Evolutionary conservation across 768 basidiomycete genomes (phyloP).

Genomic region (Cyclocybe cylindracea): DNA sequence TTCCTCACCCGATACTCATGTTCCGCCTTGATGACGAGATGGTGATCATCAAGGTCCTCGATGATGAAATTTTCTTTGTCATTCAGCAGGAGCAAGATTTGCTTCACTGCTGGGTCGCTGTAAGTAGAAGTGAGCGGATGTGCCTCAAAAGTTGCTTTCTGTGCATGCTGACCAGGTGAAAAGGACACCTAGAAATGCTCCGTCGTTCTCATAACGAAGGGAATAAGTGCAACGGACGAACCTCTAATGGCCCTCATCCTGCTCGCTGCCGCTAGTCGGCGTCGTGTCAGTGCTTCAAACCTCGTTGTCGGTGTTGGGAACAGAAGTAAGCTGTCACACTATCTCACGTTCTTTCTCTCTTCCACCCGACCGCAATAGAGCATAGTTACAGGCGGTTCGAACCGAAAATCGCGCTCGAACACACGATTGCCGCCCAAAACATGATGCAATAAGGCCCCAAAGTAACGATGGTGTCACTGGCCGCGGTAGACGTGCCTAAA

Average conservation of each 20-base stretch:
- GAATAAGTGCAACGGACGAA: slow-evolving; percentile 22
- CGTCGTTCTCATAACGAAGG: background rate
- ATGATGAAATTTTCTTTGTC: slow-evolving; percentile 81
- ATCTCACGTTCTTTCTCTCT: background rate
- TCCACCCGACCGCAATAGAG: background rate
- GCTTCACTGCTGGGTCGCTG: slow-evolving; percentile 89
- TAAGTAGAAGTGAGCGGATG: background rate
- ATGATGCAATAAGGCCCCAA: too few species aligned
- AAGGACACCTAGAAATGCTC: slow-evolving; percentile 51
- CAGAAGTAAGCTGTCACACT: slow-evolving; percentile 3
- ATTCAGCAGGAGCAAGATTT: slow-evolving; percentile 82
- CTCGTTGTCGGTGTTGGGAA: slow-evolving; percentile 11
- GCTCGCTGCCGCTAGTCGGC: background rate
- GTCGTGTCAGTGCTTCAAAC: background rate
- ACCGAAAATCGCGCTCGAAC: too few species aligned
- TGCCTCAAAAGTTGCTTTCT: background rate
- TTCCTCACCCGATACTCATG: slow-evolving; percentile 72
- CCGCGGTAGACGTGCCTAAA: too few species aligned
- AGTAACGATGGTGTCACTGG: too few species aligned
- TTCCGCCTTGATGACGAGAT: slow-evolving; percentile 82
- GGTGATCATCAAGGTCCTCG: slow-evolving; percentile 83
- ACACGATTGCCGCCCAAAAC: too few species aligned
- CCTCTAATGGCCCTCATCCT: slow-evolving; percentile 69
- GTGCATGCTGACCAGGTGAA: slow-evolving; percentile 57
- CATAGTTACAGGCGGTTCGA: too few species aligned